Percentiles rank a stretch among this genome's conserved stretches.
These are phyloP conservation scores for Zoysia pacifica DNA, from an alignment of 176 grass and related monocot genomes.

Conservation along the genomic window DNA sequence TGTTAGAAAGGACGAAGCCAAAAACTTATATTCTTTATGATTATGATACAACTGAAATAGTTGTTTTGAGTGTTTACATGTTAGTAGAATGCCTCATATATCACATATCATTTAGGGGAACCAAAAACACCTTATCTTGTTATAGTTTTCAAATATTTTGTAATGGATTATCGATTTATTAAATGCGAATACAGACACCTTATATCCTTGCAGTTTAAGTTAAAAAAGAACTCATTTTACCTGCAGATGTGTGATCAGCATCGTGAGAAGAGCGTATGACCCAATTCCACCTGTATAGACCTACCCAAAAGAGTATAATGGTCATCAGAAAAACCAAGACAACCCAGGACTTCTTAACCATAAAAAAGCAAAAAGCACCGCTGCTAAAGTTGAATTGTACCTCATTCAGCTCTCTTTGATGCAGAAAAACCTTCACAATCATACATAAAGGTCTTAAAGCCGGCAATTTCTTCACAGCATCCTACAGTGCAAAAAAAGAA, in stretches of 20 bases:
- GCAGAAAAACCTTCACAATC: slow-evolving; percentile 98
- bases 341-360: not conserved
- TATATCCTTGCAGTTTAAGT: not conserved
- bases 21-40: slow-evolving; percentile 4
- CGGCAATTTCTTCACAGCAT: slow-evolving; percentile 82
- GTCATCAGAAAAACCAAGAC: not conserved
- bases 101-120: slow-evolving; percentile 9
- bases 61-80: slow-evolving; percentile 6
- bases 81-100: slow-evolving; percentile 1
- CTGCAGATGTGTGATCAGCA: slow-evolving; percentile 94
- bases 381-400: slow-evolving; percentile 43
- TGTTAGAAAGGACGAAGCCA: not conserved
- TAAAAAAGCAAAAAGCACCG: not conserved
- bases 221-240: slow-evolving; percentile 33
- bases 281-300: slow-evolving; percentile 96
- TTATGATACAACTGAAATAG: slow-evolving; percentile 16
- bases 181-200: not conserved
- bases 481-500: slow-evolving; percentile 48
- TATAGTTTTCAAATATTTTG: slow-evolving; percentile 8
- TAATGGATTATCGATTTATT: not conserved
- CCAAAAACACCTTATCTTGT: not conserved
- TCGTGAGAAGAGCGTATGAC: slow-evolving; percentile 96
- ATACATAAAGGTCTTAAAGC: slow-evolving; percentile 87
- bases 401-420: slow-evolving; percentile 99
- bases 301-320: slow-evolving; percentile 41